These are phyloP conservation scores for Malassezia dermatis DNA, from an alignment of 1,284 basidiomycete species.

Conservation along the genomic window DNA sequence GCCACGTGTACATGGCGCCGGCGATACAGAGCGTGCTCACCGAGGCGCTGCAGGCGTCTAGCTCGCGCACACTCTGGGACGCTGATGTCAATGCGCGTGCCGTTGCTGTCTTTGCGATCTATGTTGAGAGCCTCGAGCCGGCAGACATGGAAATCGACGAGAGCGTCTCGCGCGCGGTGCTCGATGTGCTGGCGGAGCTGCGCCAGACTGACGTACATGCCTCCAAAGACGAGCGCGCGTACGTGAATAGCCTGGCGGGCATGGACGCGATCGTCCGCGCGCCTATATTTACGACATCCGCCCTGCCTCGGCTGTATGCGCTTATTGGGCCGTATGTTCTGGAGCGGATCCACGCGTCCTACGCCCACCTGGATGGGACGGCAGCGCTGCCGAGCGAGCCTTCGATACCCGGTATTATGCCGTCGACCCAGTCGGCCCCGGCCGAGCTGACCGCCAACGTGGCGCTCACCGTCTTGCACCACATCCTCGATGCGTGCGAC, in stretches of 20 bases:
- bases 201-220: background rate
- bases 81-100: constrained; percentile 73
- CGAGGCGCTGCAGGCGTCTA: constrained; percentile 56
- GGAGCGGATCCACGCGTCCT: background rate
- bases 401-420: background rate
- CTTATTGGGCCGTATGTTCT: constrained; percentile 4
- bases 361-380: background rate
- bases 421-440: background rate
- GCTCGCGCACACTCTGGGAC: constrained; percentile 51
- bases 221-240: background rate
- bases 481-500: constrained; percentile 60
- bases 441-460: background rate
- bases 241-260: constrained; percentile 1
- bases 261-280: constrained; percentile 7
- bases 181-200: background rate
- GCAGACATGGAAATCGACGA: constrained; percentile 13
- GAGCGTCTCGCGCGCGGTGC: background rate
- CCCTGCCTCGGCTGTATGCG: background rate
- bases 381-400: background rate
- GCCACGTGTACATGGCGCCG: constrained; percentile 70
- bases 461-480: constrained; percentile 2
- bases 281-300: background rate
- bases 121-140: background rate
- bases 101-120: constrained; percentile 60
- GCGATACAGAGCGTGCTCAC: constrained; percentile 67